Conservation (phyloP, 2,329 filamentous ascomycete genomes). For the Podosphaera aphanis region DNA sequence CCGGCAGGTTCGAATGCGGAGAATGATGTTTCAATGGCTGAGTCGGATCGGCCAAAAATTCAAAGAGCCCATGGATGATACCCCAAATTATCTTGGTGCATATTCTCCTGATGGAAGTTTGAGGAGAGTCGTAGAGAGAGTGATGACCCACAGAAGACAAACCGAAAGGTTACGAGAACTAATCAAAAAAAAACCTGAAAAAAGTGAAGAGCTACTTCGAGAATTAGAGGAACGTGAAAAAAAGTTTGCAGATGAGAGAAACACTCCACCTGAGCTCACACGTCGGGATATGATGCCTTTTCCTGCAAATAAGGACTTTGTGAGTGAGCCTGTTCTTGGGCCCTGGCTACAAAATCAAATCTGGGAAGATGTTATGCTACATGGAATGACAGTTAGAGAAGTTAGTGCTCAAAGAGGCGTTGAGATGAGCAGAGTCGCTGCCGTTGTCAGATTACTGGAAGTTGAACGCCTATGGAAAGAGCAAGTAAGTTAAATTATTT, state of each 20-base stretch:
- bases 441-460: constrained; percentile 44
- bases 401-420: constrained; percentile 40
- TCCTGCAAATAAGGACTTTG: constrained; percentile 35
- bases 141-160: neutral
- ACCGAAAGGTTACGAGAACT: neutral
- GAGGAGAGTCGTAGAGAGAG: constrained; percentile 8
- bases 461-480: constrained; percentile 41
- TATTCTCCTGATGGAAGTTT: constrained; percentile 13
- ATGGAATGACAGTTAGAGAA: constrained; percentile 32
- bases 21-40: constrained; percentile 14
- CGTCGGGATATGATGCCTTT: constrained; percentile 24
- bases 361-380: constrained; percentile 30
- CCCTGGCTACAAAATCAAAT: constrained; percentile 41
- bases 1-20: constrained; percentile 9
- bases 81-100: constrained; percentile 15
- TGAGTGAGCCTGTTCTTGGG: constrained; percentile 37
- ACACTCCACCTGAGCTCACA: constrained; percentile 6
- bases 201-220: neutral
- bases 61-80: constrained; percentile 10
- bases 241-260: constrained; percentile 1
- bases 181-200: constrained; percentile 1
- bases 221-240: constrained; percentile 2
- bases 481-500: constrained; percentile 28
- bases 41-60: constrained; percentile 10
- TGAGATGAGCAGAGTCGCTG: constrained; percentile 45